Conservation (phyloP, 2,329 filamentous ascomycete species). For the Xylariomycetidae sp. region DNA sequence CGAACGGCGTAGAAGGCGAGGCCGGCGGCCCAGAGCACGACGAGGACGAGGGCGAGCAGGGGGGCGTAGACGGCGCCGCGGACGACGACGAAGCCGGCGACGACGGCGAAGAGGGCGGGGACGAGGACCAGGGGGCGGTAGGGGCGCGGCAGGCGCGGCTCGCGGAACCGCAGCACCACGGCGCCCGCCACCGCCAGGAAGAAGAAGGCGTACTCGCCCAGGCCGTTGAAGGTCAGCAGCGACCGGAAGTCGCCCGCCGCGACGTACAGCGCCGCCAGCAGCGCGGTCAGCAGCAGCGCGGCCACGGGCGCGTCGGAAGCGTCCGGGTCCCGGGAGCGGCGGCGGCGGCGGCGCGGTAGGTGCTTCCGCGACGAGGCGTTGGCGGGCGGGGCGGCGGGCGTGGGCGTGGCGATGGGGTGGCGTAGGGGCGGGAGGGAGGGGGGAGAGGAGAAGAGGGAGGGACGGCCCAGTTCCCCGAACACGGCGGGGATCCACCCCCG, state of each 20-base stretch:
- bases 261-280: conserved; percentile 51
- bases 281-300: conserved; percentile 42
- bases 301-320: conserved; percentile 51
- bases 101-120: conserved; percentile 46
- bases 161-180: conserved; percentile 48
- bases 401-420: conserved; percentile 1
- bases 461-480: conserved; percentile 38
- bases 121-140: conserved; percentile 48
- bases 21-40: conserved; percentile 45
- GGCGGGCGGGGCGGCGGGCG: neutral
- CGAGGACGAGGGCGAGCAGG: conserved; percentile 44
- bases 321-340: no score
- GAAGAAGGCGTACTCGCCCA: conserved; percentile 59
- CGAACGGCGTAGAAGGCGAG: conserved; percentile 34
- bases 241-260: conserved; percentile 55
- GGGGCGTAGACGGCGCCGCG: conserved; percentile 55
- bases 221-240: conserved; percentile 53
- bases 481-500: conserved; percentile 42
- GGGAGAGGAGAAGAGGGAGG: conserved; percentile 26
- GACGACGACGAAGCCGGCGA: conserved; percentile 55
- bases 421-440: no score
- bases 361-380: conserved; percentile 9
- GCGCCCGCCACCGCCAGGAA: conserved; percentile 56
- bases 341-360: no score
- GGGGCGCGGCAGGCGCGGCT: conserved; percentile 48